phyloP scores from a whole-genome alignment of 1,284 basidiomycete species.

The Pseudozyma hubeiensis region DNA sequence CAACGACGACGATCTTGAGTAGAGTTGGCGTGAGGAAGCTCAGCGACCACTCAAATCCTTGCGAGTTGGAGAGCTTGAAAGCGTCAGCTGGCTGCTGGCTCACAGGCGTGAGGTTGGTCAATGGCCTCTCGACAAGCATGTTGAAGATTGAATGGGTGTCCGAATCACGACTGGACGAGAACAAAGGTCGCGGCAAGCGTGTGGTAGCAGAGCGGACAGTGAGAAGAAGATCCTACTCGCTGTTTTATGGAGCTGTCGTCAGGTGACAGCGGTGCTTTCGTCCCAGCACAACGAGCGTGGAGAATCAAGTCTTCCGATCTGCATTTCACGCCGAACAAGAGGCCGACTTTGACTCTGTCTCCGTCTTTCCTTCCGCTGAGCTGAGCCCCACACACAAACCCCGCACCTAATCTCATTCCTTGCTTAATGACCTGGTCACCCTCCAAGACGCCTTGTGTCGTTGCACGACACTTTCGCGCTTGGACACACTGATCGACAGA shows the following conservation, averaged over 20 bases:
- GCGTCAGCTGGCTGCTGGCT: slow-evolving; percentile 28
- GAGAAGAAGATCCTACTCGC: neutral
- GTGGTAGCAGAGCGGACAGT: no score
- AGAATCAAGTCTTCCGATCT: neutral
- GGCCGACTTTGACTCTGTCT: neutral
- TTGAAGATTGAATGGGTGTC: slow-evolving; percentile 11
- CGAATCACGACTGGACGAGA: neutral
- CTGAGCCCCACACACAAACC: neutral
- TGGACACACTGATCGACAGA: neutral
- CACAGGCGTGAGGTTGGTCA: slow-evolving; percentile 31
- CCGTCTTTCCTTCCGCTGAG: no score
- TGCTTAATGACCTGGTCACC: no score
- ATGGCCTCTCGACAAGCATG: slow-evolving; percentile 47
- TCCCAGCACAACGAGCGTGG: no score
- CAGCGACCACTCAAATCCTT: slow-evolving; percentile 67
- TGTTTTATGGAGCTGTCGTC: slow-evolving; percentile 5
- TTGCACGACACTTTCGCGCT: no score
- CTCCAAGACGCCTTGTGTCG: no score
- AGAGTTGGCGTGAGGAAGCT: slow-evolving; percentile 67
- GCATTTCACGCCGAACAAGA: slow-evolving; percentile 3
- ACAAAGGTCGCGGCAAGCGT: neutral
- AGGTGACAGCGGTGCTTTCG: no score
- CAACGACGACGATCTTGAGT: slow-evolving; percentile 66
- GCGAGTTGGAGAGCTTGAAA: slow-evolving; percentile 50
- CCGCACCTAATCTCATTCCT: neutral